Conservation (phyloP, 441 rosid genomes). For the Populus hybrid region DNA sequence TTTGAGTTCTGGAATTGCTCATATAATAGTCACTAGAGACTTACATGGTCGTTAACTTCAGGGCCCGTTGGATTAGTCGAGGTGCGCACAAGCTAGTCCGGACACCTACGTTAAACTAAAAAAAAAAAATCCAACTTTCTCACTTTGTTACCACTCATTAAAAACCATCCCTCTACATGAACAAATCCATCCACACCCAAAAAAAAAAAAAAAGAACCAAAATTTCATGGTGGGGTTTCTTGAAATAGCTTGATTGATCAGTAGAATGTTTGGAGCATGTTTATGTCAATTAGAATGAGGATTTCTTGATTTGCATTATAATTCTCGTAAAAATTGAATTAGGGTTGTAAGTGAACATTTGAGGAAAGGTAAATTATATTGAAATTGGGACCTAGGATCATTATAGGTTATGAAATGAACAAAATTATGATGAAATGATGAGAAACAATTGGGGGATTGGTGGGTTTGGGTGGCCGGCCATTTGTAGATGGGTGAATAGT, state of each 20-base stretch:
- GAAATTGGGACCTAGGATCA: not conserved
- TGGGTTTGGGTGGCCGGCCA: not conserved
- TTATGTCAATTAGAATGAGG: no score
- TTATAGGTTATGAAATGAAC: not conserved
- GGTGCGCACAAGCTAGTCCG: no score
- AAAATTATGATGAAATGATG: not conserved
- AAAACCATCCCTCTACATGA: constrained; percentile 65
- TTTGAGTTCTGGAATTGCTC: no score
- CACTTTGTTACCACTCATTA: constrained; percentile 92
- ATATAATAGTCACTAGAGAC: no score
- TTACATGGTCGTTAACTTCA: no score
- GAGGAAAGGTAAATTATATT: no score
- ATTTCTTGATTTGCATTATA: no score
- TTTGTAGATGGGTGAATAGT: not conserved
- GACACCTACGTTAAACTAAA: no score
- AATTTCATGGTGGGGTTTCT: not conserved
- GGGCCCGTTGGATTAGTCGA: no score
- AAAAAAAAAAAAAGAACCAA: not conserved
- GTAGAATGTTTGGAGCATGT: no score
- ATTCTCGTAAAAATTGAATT: no score
- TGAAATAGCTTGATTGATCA: not conserved
- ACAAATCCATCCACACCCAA: not conserved
- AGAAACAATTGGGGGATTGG: not conserved
- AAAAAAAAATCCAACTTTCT: constrained; percentile 39
- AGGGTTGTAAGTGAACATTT: no score